Percentiles rank a stretch among this genome's conserved stretches.
Conservation (phyloP, 2,329 filamentous ascomycete species). For the Neoarthrinium moseri region DNA sequence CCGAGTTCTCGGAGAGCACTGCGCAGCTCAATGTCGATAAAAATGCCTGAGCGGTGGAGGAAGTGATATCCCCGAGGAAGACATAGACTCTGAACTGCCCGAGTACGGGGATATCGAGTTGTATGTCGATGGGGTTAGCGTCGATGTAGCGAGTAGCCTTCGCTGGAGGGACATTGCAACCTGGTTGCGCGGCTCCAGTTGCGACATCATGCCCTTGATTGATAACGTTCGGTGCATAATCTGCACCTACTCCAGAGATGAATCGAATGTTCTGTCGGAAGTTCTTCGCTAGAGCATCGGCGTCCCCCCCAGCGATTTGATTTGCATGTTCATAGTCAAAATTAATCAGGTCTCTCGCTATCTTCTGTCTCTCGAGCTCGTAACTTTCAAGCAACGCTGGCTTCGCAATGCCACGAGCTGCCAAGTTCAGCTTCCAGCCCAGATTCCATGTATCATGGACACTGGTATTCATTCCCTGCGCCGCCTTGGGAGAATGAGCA, state of each 20-base stretch:
- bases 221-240: conserved; percentile 51
- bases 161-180: conserved; percentile 61
- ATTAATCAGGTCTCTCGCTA: conserved; percentile 57
- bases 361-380: conserved; percentile 61
- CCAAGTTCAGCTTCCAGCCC: conserved; percentile 42
- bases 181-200: conserved; percentile 48
- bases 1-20: conserved; percentile 48
- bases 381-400: conserved; percentile 58
- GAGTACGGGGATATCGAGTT: conserved; percentile 75
- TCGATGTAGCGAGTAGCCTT: conserved; percentile 74
- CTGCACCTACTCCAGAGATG: conserved; percentile 70
- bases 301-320: conserved; percentile 60
- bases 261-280: conserved; percentile 71
- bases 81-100: conserved; percentile 77
- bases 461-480: conserved; percentile 57
- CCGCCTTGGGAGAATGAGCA: conserved; percentile 62
- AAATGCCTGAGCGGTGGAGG: conserved; percentile 46
- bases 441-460: conserved; percentile 57
- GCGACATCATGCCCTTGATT: conserved; percentile 42
- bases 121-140: conserved; percentile 74
- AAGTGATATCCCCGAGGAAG: conserved; percentile 62
- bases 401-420: conserved; percentile 55
- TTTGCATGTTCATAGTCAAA: conserved; percentile 58
- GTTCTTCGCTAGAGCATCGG: conserved; percentile 63
- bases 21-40: conserved; percentile 57